Percentiles rank a stretch among this genome's conserved stretches.
Evolutionary conservation across 495 filamentous ascomycete species (phyloP).

Genomic region (Chaetomidium leptoderma): DNA sequence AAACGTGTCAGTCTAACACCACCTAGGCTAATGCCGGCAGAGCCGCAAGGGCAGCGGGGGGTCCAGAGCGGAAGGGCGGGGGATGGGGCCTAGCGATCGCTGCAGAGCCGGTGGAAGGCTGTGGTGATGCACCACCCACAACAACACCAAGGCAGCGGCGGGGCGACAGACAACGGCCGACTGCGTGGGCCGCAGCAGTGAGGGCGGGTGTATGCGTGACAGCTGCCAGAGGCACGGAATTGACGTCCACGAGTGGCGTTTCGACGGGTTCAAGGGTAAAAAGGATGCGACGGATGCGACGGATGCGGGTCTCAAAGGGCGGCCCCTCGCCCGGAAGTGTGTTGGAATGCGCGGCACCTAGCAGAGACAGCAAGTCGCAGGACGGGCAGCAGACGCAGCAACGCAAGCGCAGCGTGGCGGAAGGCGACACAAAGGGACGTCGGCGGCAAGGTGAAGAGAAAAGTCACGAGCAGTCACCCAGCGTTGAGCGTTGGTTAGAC

Average conservation of each 20-base stretch:
- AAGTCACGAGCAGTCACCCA: slow-evolving; percentile 1
- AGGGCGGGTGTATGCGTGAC: not conserved
- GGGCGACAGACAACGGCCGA: too few relatives aligned
- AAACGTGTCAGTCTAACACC: too few relatives aligned
- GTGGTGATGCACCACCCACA: slow-evolving; percentile 10
- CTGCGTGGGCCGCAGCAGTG: not conserved
- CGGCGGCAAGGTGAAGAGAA: slow-evolving; percentile 2
- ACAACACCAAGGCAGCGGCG: too few relatives aligned
- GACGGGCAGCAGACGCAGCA: not conserved
- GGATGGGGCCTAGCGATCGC: slow-evolving; percentile 7
- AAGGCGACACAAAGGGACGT: slow-evolving; percentile 11
- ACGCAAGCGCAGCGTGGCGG: not conserved
- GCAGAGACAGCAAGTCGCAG: not conserved
- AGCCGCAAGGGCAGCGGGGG: not conserved
- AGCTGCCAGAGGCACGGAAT: slow-evolving; percentile 5
- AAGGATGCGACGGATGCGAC: not conserved
- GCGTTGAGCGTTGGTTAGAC: not conserved
- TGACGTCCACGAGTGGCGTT: slow-evolving; percentile 11
- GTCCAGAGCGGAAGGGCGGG: too few relatives aligned
- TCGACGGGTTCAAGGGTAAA: not conserved
- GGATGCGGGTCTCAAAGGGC: slow-evolving; percentile 12
- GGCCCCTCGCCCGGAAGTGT: not conserved
- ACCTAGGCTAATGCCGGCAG: too few relatives aligned
- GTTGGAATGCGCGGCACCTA: not conserved
- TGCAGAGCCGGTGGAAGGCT: slow-evolving; percentile 7